Evolutionary conservation across 2,329 filamentous ascomycete genomes (phyloP).

Genomic region (Onygena corvina): DNA sequence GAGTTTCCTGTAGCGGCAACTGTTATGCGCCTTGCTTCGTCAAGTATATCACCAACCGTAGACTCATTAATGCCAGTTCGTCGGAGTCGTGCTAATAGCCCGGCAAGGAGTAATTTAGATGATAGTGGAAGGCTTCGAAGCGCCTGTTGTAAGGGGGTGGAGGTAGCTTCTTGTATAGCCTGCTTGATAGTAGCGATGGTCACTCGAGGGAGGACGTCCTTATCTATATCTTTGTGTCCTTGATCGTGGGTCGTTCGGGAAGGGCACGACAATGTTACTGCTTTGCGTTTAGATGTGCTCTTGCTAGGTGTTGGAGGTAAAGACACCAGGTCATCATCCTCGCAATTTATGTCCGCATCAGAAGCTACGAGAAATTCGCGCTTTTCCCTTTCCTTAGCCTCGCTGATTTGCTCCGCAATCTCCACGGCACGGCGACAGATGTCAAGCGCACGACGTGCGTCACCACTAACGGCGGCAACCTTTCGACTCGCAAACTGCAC

Average conservation of each 20-base stretch:
- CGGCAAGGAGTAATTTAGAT: constrained; percentile 74
- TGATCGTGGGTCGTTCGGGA: not conserved
- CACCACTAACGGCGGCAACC: constrained; percentile 89
- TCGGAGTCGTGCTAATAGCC: constrained; percentile 64
- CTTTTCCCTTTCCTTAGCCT: constrained; percentile 19
- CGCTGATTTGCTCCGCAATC: constrained; percentile 66
- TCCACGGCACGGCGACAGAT: constrained; percentile 94
- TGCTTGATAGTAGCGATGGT: constrained; percentile 88
- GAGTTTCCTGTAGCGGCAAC: constrained; percentile 32
- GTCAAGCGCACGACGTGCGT: constrained; percentile 81
- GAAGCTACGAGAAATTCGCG: constrained; percentile 4
- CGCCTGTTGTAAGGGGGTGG: constrained; percentile 80
- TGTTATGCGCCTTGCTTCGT: constrained; percentile 64
- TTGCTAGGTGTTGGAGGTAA: constrained; percentile 37
- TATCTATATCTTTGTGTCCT: constrained; percentile 11
- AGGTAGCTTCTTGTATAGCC: constrained; percentile 89
- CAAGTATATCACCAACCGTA: constrained; percentile 74
- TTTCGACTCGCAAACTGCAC: constrained; percentile 94
- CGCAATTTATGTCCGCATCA: constrained; percentile 12
- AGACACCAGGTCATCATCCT: constrained; percentile 24
- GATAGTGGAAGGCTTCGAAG: constrained; percentile 69
- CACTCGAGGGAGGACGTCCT: constrained; percentile 44
- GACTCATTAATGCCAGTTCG: constrained; percentile 79
- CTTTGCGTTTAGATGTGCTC: constrained; percentile 17
- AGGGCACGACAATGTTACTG: not conserved